Percentiles rank a stretch among this genome's conserved stretches.
Conservation (phyloP, 2,329 filamentous ascomycete genomes). For the Truncatella angustata region DNA sequence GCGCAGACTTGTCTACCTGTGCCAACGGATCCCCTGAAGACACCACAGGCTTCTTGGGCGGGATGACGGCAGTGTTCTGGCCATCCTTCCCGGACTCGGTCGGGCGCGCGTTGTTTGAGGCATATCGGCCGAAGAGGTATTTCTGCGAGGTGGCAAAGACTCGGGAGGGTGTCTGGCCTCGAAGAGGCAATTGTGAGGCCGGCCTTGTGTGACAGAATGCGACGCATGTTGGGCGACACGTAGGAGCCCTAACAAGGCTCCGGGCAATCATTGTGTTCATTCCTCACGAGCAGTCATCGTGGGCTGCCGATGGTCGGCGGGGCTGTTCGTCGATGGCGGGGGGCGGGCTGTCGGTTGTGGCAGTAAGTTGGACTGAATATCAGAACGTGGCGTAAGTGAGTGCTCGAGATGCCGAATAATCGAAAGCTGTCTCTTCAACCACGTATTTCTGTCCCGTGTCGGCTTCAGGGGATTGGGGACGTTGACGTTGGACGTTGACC, state of each 20-base stretch:
- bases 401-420: neutral
- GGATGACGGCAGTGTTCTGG: neutral
- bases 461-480: neutral
- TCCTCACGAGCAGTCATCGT: constrained; percentile 7
- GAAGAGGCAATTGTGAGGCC: neutral
- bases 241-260: constrained; percentile 10
- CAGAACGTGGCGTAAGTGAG: neutral
- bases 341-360: neutral
- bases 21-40: constrained; percentile 54
- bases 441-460: too few relatives aligned
- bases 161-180: neutral
- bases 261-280: constrained; percentile 12
- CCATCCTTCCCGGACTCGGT: constrained; percentile 11
- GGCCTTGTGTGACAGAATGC: neutral
- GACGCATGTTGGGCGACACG: constrained; percentile 9
- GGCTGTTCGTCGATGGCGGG: neutral
- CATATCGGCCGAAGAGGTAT: constrained; percentile 12
- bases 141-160: constrained; percentile 22
- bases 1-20: constrained; percentile 64
- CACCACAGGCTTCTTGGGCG: constrained; percentile 11
- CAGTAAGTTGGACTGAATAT: neutral
- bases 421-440: neutral
- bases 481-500: neutral
- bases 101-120: constrained; percentile 5
- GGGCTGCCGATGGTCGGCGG: neutral